Evolutionary conservation across 2,329 filamentous ascomycete species (phyloP).

Genomic region (Fusarium citri): DNA sequence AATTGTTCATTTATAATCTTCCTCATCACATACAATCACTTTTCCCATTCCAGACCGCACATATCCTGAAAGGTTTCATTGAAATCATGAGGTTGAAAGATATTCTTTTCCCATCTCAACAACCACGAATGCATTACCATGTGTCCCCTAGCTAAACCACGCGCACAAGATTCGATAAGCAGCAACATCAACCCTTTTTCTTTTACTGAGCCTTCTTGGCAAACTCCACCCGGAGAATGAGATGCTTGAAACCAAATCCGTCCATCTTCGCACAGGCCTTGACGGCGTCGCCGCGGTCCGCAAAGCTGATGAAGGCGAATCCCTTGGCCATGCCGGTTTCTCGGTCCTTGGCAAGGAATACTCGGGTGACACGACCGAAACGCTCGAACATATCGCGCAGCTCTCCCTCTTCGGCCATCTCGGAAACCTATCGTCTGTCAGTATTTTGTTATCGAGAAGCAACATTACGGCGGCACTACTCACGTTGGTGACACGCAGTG

Average conservation of each 20-base stretch:
- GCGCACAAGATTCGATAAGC: conserved; percentile 46
- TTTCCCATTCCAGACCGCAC: conserved; percentile 32
- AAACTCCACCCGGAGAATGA: conserved; percentile 89
- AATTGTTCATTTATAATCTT: conserved; percentile 17
- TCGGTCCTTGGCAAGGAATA: conserved; percentile 97
- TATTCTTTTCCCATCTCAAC: conserved; percentile 33
- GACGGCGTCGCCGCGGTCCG: conserved; percentile 87
- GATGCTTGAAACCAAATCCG: conserved; percentile 89
- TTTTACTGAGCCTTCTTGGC: conserved; percentile 74
- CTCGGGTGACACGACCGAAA: conserved; percentile 94
- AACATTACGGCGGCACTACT: conserved; percentile 62
- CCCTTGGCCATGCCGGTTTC: conserved; percentile 97
- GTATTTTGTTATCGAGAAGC: conserved; percentile 17
- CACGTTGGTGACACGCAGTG: conserved; percentile 97
- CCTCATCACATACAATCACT: conserved; percentile 37
- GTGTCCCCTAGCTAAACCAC: conserved; percentile 47
- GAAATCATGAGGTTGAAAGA: conserved; percentile 46
- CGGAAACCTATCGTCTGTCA: conserved; percentile 76
- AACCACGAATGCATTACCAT: conserved; percentile 48
- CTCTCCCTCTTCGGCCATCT: conserved; percentile 96
- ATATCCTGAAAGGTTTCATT: conserved; percentile 42
- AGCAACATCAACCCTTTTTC: conserved; percentile 26
- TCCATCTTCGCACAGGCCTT: conserved; percentile 98
- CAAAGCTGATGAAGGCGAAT: conserved; percentile 98
- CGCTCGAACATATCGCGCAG: conserved; percentile 98